Conservation (phyloP, 2,329 filamentous ascomycete species). For the Pseudocercospora fuligena region DNA sequence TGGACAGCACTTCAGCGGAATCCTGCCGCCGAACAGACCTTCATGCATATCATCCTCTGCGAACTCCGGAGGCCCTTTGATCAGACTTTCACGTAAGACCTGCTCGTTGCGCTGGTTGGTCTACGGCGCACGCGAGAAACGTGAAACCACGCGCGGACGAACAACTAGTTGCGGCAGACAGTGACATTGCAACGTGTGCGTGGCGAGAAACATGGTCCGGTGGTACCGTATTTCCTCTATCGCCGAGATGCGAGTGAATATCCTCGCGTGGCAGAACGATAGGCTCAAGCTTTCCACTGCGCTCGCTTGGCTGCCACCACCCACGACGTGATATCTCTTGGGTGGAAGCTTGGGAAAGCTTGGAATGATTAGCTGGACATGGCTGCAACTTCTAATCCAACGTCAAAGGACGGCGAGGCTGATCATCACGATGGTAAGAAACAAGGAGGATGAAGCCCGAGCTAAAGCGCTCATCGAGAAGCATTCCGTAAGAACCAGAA, state of each 20-base stretch:
- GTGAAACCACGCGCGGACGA: background rate
- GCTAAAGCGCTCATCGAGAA: too few relatives aligned
- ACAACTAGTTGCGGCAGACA: background rate
- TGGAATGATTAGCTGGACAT: background rate
- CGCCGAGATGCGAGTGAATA: background rate
- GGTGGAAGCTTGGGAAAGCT: slow-evolving; percentile 12
- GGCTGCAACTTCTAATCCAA: slow-evolving; percentile 3
- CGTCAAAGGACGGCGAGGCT: background rate
- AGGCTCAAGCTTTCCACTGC: slow-evolving; percentile 7
- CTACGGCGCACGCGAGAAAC: background rate
- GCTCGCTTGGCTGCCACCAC: slow-evolving; percentile 11
- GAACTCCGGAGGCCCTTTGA: slow-evolving; percentile 2
- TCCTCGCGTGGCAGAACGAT: slow-evolving; percentile 4
- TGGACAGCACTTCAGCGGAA: background rate
- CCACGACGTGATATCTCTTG: slow-evolving; percentile 1
- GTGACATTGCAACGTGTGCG: background rate
- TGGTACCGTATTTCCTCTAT: background rate
- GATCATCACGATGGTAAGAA: background rate
- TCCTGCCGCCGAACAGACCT: background rate
- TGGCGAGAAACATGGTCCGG: background rate
- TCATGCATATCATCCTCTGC: slow-evolving; percentile 10
- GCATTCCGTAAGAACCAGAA: too few relatives aligned
- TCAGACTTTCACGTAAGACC: background rate
- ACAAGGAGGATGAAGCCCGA: too few relatives aligned
- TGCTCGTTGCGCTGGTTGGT: background rate